A percentile compares a stretch with the other conserved stretches of the same genome.
Evolutionary conservation across 345 rosid genomes (phyloP).

Genomic region (Citrus reticulata): DNA sequence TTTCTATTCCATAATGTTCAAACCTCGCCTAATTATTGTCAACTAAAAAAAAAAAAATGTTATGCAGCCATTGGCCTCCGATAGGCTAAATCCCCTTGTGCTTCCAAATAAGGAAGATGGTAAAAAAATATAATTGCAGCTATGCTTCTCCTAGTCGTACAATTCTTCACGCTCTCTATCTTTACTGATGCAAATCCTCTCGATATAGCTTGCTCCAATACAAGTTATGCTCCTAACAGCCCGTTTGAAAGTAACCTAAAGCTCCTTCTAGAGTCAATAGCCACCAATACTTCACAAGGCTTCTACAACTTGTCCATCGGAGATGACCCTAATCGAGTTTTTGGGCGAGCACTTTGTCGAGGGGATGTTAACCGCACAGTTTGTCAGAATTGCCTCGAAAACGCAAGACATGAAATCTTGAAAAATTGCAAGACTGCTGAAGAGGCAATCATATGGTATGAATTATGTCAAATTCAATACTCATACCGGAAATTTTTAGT

Average conservation of each 20-base stretch:
- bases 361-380: slow-evolving; percentile 19
- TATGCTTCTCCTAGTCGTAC: background rate
- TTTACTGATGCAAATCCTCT: slow-evolving; percentile 1
- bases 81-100: background rate
- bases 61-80: background rate
- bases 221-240: slow-evolving; percentile 10
- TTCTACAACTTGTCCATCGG: slow-evolving; percentile 21
- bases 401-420: slow-evolving; percentile 20
- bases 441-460: slow-evolving; percentile 32
- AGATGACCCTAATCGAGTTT: slow-evolving; percentile 5
- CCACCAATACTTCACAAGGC: slow-evolving; percentile 19
- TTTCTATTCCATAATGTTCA: background rate
- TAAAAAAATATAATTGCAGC: background rate
- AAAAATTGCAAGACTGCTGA: background rate
- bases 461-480: slow-evolving; percentile 36
- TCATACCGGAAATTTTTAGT: slow-evolving; percentile 4
- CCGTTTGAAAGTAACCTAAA: slow-evolving; percentile 16
- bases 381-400: slow-evolving; percentile 27
- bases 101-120: background rate
- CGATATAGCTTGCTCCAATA: background rate
- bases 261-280: slow-evolving; percentile 12
- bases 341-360: slow-evolving; percentile 34
- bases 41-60: background rate
- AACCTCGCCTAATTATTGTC: background rate
- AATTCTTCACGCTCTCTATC: background rate